These are phyloP conservation scores for Penicillium macrosclerotiorum DNA, from an alignment of 495 filamentous ascomycete genomes.

Conservation along the genomic window DNA sequence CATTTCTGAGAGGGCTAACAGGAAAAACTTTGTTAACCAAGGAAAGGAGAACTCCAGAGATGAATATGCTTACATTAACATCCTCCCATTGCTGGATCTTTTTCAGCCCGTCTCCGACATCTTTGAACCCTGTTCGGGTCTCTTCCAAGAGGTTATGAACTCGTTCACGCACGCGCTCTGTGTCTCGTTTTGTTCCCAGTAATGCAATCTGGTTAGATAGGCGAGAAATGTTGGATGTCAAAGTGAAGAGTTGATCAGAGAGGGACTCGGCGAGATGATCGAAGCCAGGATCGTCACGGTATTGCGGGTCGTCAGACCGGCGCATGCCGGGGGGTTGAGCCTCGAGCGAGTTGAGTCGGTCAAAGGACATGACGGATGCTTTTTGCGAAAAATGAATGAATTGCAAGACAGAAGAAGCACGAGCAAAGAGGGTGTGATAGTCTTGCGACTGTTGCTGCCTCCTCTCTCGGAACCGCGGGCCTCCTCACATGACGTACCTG, in stretches of 20 bases:
- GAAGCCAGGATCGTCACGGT: constrained; percentile 91
- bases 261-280: constrained; percentile 73
- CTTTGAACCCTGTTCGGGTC: constrained; percentile 82
- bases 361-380: constrained; percentile 74
- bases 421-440: constrained; percentile 4
- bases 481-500: constrained; percentile 36
- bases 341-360: constrained; percentile 80
- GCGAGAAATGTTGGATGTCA: constrained; percentile 82
- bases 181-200: constrained; percentile 87
- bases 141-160: constrained; percentile 85
- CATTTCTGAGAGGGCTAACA: constrained; percentile 83
- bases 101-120: constrained; percentile 89
- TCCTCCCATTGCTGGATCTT: constrained; percentile 89
- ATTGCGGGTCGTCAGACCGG: constrained; percentile 67
- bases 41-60: neutral
- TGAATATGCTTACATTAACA: constrained; percentile 64
- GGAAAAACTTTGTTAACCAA: constrained; percentile 9
- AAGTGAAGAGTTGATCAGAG: constrained; percentile 78
- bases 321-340: constrained; percentile 70
- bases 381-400: constrained; percentile 2
- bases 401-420: constrained; percentile 6
- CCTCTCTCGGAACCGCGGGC: constrained; percentile 30
- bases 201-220: constrained; percentile 77
- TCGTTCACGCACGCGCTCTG: constrained; percentile 83
- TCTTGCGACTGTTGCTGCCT: constrained; percentile 20